Percentiles rank a stretch among this genome's conserved stretches.
Conservation (phyloP, 177 flowering plant genomes). For the Vitis hybrid region DNA sequence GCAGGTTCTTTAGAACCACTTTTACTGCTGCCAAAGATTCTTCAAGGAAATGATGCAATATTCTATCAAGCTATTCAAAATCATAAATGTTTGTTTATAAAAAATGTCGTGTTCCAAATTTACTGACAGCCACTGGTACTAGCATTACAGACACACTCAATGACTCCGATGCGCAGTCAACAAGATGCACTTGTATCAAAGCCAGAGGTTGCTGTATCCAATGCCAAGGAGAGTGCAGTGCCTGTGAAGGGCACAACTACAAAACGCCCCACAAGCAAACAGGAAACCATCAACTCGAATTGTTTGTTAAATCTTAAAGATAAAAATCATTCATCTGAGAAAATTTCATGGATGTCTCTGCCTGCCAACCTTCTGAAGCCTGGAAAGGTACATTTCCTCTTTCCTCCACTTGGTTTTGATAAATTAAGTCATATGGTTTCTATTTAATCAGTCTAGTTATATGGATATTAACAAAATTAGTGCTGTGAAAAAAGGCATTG, state of each 20-base stretch:
- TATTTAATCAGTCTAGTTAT: neutral
- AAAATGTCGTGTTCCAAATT: neutral
- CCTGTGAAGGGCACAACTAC: conserved; percentile 22
- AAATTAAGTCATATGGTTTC: neutral
- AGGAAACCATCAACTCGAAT: conserved; percentile 36
- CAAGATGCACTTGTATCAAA: conserved; percentile 27
- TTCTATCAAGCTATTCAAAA: neutral
- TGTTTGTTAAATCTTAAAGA: conserved; percentile 23
- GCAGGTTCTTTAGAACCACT: too few relatives aligned
- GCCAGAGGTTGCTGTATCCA: conserved; percentile 27
- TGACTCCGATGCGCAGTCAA: conserved; percentile 33
- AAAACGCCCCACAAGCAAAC: conserved; percentile 32
- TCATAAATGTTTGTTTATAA: neutral
- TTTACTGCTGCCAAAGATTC: too few relatives aligned
- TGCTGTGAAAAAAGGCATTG: neutral
- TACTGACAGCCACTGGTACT: conserved; percentile 9
- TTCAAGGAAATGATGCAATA: too few relatives aligned
- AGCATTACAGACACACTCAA: conserved; percentile 41
- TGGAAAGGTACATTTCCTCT: conserved; percentile 59
- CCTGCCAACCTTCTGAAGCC: conserved; percentile 65
- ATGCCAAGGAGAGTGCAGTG: conserved; percentile 26
- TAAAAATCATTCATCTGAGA: conserved; percentile 43
- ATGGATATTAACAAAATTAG: too few relatives aligned
- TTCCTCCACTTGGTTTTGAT: neutral
- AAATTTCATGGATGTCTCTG: conserved; percentile 55